Conservation (phyloP, 352 stramenopile genomes). For the Phytopythium sindhum region DNA sequence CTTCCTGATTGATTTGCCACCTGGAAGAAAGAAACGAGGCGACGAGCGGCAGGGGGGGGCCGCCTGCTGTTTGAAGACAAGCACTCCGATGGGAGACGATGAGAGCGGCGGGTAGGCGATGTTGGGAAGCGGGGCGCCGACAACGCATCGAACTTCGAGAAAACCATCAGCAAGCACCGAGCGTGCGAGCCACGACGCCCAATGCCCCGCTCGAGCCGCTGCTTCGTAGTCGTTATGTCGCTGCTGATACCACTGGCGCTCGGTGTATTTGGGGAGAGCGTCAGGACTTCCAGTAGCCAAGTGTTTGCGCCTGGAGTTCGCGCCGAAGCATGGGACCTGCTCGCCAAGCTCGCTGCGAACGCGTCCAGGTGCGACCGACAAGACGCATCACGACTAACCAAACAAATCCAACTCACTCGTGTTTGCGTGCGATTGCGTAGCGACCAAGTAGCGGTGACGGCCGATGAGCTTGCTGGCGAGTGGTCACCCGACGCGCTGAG, state of each 20-base stretch:
- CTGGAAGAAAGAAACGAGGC: not conserved
- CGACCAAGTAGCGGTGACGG: not conserved
- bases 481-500: not conserved
- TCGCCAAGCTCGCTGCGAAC: constrained; percentile 2
- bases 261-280: not conserved
- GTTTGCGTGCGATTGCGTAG: not conserved
- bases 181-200: not conserved
- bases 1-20: constrained; percentile 2
- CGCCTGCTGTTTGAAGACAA: not conserved
- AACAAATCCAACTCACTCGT: not conserved
- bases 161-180: not conserved
- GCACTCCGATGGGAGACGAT: not conserved
- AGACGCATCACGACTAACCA: not conserved
- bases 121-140: not conserved
- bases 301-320: not conserved
- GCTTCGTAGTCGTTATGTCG: not conserved
- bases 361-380: not conserved
- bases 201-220: not conserved
- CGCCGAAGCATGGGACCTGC: not conserved
- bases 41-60: not conserved
- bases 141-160: not conserved
- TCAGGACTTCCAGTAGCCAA: not conserved
- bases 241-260: not conserved
- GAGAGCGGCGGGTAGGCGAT: not conserved
- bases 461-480: not conserved